Base-by-base conservation (phyloP, 2,329 filamentous ascomycete species). In the Fusarium ambrosium region DNA sequence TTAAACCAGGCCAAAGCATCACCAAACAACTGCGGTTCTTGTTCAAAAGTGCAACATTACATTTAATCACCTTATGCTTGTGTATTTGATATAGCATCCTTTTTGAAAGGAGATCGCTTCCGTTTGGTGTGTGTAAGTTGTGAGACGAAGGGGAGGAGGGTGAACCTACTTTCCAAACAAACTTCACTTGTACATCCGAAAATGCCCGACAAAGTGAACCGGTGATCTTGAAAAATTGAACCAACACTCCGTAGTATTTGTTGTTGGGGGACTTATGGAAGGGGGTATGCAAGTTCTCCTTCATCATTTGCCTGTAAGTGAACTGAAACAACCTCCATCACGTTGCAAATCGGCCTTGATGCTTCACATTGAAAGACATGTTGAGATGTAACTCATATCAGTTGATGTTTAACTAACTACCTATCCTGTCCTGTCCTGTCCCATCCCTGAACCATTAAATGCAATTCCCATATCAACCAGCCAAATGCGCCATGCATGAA, bases 321-420 rank as follows among this genome's bases (percentile, higher is more conserved):
- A 43, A 43, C 39, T n/a, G 9, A 43, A 20, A 6, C 39, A 43
- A 43, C 39, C 39, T n/a, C 39, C 27, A 27, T 27, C 48, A 53
- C 18, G 4, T 48, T 24, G 14, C 43, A 48, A 18, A 27, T 51
- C 18, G 24, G 14, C 16, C 4, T 18, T 5, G 8, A 37, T 8
- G 22, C 22, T 60, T 60, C 56, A 60, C 56, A 39, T 60, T 29
- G 6, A 14, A n/a, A 43, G 3, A 14, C 10, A 60, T 24, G 18
- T 18, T 32, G 11, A 53, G 48, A 53, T 45, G 34, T 39, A 71
- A 39, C 53, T 18, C 34, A 34, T 34, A 51, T 60, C 41, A 32
- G 58, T 73, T 71, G 51, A 45, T 18, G 9, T 29, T 34, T 56
- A 37, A 16, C 68, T 69, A 69, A 45, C 32, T 74, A 62, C 58